Percentiles rank a stretch among this genome's conserved stretches.
These are phyloP conservation scores for Candida ipomoeae DNA, from an alignment of 805 yeast species.

Conservation along the genomic window DNA sequence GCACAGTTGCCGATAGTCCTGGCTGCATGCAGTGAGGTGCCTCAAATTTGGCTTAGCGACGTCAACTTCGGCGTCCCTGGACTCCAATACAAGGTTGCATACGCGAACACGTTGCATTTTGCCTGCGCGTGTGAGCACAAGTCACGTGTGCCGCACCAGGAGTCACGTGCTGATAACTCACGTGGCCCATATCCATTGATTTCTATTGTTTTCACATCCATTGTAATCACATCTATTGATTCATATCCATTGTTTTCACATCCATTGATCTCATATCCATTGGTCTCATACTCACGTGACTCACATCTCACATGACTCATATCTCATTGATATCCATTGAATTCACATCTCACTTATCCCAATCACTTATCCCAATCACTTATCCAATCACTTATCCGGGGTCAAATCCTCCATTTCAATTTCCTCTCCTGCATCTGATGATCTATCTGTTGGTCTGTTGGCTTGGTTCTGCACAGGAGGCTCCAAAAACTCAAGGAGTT, in stretches of 20 bases:
- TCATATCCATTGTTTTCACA: no score
- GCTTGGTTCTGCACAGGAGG: conserved; percentile 14
- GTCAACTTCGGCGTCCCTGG: background rate
- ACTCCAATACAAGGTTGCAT: conserved; percentile 1
- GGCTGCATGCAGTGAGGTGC: background rate
- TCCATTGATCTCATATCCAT: no score
- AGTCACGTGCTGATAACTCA: no score
- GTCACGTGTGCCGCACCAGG: background rate
- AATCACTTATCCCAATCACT: background rate
- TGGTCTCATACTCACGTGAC: no score
- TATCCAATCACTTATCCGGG: no score
- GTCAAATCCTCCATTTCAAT: conserved; percentile 18
- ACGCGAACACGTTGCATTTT: background rate
- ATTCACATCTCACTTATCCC: background rate
- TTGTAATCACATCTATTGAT: no score
- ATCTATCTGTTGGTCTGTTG: no score
- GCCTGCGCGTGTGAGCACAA: background rate
- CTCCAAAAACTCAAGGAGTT: conserved; percentile 54
- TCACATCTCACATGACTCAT: no score
- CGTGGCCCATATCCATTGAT: no score
- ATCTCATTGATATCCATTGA: no score
- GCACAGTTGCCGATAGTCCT: no score
- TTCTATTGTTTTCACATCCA: no score
- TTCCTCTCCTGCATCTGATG: conserved; percentile 1
- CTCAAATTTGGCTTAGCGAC: background rate